These are phyloP conservation scores for Aspergillus olivimuriae DNA, from an alignment of 495 filamentous ascomycete species.

Conservation along the genomic window DNA sequence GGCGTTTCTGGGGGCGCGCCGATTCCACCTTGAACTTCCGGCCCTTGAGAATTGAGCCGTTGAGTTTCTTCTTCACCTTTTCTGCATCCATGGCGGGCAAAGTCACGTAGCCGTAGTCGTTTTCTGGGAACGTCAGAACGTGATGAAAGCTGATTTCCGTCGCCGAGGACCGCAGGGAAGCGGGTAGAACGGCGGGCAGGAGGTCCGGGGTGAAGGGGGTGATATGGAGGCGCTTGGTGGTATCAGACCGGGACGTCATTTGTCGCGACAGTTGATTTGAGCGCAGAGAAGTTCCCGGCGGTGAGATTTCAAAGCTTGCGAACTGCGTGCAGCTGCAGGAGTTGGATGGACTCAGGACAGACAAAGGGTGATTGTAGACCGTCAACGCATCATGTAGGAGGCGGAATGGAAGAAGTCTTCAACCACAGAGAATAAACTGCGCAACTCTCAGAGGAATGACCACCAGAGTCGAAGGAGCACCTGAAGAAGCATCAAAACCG, in stretches of 20 bases:
- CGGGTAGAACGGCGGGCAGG: constrained; percentile 59
- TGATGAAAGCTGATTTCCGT: constrained; percentile 78
- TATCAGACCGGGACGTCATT: constrained; percentile 25
- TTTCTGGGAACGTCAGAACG: constrained; percentile 81
- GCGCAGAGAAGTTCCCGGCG: not conserved
- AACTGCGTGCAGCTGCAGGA: not conserved
- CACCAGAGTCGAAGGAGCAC: too few species aligned
- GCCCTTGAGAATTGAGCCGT: constrained; percentile 80
- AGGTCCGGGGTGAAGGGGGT: constrained; percentile 72
- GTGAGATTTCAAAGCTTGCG: not conserved
- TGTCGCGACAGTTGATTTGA: constrained; percentile 1
- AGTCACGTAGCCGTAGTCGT: constrained; percentile 81
- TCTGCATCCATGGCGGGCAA: constrained; percentile 74
- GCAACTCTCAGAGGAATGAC: too few species aligned
- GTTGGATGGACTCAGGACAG: not conserved
- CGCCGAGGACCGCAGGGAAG: constrained; percentile 58
- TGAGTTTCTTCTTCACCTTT: constrained; percentile 86
- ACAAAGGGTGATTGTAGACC: not conserved
- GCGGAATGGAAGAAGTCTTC: not conserved
- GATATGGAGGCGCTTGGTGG: constrained; percentile 68
- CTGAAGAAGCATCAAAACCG: too few species aligned
- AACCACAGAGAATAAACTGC: too few species aligned
- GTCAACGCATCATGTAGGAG: not conserved
- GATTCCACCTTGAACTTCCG: constrained; percentile 77
- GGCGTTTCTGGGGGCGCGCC: constrained; percentile 56